Evolutionary conservation across 129 eudicot species (phyloP).

Genomic region (Tagetes patula): DNA sequence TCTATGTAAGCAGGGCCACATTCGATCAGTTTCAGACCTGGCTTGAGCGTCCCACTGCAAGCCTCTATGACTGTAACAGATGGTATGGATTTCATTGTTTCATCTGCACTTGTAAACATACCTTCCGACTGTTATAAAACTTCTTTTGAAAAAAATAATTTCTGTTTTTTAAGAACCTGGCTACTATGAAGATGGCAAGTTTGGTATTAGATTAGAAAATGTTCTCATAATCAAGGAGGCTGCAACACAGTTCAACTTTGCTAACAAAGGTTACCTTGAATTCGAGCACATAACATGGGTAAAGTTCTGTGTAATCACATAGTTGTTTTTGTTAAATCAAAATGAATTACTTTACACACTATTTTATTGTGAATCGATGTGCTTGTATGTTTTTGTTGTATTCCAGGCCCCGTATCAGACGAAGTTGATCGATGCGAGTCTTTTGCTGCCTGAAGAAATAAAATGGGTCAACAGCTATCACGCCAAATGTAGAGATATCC

Average conservation of each 20-base stretch:
- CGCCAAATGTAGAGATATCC: slow-evolving; percentile 59
- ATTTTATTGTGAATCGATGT: not conserved
- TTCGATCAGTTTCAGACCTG: slow-evolving; percentile 84
- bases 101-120: slow-evolving; percentile 11
- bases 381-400: not conserved
- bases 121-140: not conserved
- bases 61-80: slow-evolving; percentile 95
- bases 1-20: slow-evolving; percentile 71
- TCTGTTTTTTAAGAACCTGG: slow-evolving; percentile 69
- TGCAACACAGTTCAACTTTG: slow-evolving; percentile 78
- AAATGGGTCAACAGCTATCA: slow-evolving; percentile 87
- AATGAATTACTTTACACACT: not conserved
- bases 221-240: slow-evolving; percentile 89
- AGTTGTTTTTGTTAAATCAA: not conserved
- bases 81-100: slow-evolving; percentile 46
- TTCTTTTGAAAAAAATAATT: not conserved
- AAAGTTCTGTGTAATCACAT: slow-evolving; percentile 21
- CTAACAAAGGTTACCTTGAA: slow-evolving; percentile 73
- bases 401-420: slow-evolving; percentile 87
- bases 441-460: slow-evolving; percentile 72
- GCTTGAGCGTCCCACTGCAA: slow-evolving; percentile 78
- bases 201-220: slow-evolving; percentile 92
- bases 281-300: slow-evolving; percentile 99
- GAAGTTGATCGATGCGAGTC: slow-evolving; percentile 71
- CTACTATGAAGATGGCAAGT: slow-evolving; percentile 94